Evolutionary conservation across 2,329 filamentous ascomycete genomes (phyloP), one percentile per base, ranked within the genome.

Genomic region (Rosellinia necatrix): DNA sequence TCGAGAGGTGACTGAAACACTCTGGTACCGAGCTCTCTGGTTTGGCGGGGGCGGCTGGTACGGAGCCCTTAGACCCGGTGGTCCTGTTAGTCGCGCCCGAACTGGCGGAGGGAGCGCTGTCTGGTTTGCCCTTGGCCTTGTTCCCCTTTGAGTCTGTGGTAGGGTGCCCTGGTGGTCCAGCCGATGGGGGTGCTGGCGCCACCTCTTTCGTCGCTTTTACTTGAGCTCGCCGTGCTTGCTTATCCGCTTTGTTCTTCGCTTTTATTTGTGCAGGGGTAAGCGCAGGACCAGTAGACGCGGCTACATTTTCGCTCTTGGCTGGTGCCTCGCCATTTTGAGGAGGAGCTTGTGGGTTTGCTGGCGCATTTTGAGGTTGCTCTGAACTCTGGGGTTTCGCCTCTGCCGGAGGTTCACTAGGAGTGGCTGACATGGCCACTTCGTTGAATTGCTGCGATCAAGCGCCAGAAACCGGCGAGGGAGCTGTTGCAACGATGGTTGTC

Each of bases 211-310:
- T 77, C 25, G 78, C 77, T 70, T 88, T 91, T 67, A 81, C 84
- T 68, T 86, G 86, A 44, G 89, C 91, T 76, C 93, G 83, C 59
- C 91, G 82, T 42, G 92, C 92, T 49, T 90, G 89, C 77, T 97
- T 97, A 72, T 97, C 93, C 27, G 91, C 92, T 72, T 96, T 93
- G 59, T 89, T 88, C 71, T 85, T 87, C 68, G 92, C 93, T 76
- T 97, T 97, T 68, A 96, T 71, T 73, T 96, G 89, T 17, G 91
- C 91, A 30, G 82, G 82, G 1, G 89, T 85, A 27, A 90, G 77
- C 71, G 90, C 89, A 66, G 73, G 67, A 17, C 72, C 63, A 13
- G 74, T 71, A 4, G 71, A 50, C 4, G 68, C 49, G 49, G 63
- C 60, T 15, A 58, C 50, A 17, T 57, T 59, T 15, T 69, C 64